Conservation (phyloP, 1,284 basidiomycete species). For the Ustilago curta region DNA sequence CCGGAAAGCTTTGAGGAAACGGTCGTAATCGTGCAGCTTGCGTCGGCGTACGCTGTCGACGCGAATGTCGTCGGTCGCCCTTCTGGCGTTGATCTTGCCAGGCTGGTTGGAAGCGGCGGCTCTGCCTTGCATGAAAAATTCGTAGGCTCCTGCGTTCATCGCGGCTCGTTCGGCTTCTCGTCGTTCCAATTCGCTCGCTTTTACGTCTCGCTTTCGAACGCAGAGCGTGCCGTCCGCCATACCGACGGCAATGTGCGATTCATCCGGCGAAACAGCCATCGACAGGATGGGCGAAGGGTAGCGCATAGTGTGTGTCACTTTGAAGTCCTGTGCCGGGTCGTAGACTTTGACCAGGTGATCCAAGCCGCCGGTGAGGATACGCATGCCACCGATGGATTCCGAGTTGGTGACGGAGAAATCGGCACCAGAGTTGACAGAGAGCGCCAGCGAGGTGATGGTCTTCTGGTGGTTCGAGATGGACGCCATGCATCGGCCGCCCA, state of each 20-base stretch:
- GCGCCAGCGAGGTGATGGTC: conserved; percentile 84
- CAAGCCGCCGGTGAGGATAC: conserved; percentile 88
- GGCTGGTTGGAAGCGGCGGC: conserved; percentile 41
- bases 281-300: conserved; percentile 93
- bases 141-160: conserved; percentile 77
- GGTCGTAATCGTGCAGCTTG: conserved; percentile 87
- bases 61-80: conserved; percentile 71
- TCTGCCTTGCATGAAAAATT: conserved; percentile 74
- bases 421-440: conserved; percentile 60
- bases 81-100: conserved; percentile 20
- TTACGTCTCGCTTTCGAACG: conserved; percentile 75
- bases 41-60: conserved; percentile 77
- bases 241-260: conserved; percentile 93
- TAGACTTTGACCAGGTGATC: conserved; percentile 99
- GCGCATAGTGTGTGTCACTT: conserved; percentile 97
- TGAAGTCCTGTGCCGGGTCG: conserved; percentile 78
- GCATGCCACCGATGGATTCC: conserved; percentile 73
- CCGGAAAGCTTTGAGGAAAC: conserved; percentile 89
- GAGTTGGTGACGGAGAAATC: conserved; percentile 42
- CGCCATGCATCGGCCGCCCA: conserved; percentile 78
- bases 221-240: conserved; percentile 94
- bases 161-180: conserved; percentile 72
- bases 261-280: conserved; percentile 94
- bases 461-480: conserved; percentile 87
- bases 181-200: conserved; percentile 75